These are phyloP conservation scores for Hypoxylon trugodes DNA, from an alignment of 495 filamentous ascomycete genomes.

Conservation along the genomic window DNA sequence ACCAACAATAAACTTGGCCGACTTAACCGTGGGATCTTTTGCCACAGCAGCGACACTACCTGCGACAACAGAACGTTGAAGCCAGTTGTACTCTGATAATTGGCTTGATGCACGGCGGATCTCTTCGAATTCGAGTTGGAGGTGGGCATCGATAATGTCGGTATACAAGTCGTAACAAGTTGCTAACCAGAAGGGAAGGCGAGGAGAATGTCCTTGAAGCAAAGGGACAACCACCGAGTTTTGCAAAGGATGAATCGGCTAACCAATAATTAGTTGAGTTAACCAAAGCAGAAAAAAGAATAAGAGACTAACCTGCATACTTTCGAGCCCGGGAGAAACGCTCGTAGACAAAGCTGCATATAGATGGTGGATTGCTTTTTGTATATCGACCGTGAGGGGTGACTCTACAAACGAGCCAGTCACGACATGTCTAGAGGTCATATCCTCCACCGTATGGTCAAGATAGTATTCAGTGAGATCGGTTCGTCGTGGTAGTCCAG, in stretches of 20 bases:
- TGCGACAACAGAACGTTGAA: conserved; percentile 72
- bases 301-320: conserved; percentile 31
- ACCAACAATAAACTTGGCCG: conserved; percentile 51
- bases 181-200: conserved; percentile 54
- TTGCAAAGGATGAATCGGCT: conserved; percentile 71
- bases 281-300: conserved; percentile 23
- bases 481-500: too few species aligned
- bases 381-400: conserved; percentile 17
- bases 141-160: conserved; percentile 50
- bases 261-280: conserved; percentile 24
- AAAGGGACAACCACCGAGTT: conserved; percentile 65
- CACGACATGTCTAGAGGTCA: neutral
- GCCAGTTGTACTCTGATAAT: conserved; percentile 69
- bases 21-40: conserved; percentile 68
- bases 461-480: too few species aligned
- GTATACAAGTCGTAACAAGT: conserved; percentile 60
- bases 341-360: conserved; percentile 17
- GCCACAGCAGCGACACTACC: conserved; percentile 64
- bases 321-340: conserved; percentile 21
- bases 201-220: conserved; percentile 41
- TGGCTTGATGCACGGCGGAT: conserved; percentile 53
- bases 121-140: conserved; percentile 45
- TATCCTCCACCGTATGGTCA: neutral
- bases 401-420: conserved; percentile 16
- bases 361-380: conserved; percentile 19